A percentile compares a stretch with the other conserved stretches of the same genome.
Conservation (phyloP, 139 green algal species). For the Chloropicon primus region DNA sequence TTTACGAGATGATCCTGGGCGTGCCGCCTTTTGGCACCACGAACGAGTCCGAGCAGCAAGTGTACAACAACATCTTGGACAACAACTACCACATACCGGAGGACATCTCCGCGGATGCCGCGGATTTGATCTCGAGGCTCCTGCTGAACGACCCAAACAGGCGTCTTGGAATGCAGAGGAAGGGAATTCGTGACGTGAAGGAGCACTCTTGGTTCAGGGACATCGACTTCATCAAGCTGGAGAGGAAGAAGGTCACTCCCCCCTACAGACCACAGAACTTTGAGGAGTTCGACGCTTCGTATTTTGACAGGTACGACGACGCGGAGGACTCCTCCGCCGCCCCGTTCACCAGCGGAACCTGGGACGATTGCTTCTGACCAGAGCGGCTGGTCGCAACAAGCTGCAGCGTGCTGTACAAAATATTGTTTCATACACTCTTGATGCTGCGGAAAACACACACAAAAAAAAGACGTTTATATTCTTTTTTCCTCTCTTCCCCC, state of each 20-base stretch:
- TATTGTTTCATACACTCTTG: too few species aligned
- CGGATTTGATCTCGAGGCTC: slow-evolving; percentile 62
- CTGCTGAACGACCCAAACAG: slow-evolving; percentile 17
- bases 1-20: slow-evolving; percentile 68
- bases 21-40: slow-evolving; percentile 62
- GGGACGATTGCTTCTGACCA: background rate
- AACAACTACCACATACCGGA: slow-evolving; percentile 56
- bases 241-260: background rate
- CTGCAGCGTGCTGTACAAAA: too few species aligned
- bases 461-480: too few species aligned
- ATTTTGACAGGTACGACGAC: background rate
- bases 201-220: background rate
- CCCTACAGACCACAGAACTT: background rate
- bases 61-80: slow-evolving; percentile 49
- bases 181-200: background rate
- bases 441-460: too few species aligned
- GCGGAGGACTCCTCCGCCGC: background rate
- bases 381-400: too few species aligned
- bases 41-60: slow-evolving; percentile 53
- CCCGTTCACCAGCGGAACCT: background rate
- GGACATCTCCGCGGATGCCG: slow-evolving; percentile 46
- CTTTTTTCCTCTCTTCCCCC: too few species aligned
- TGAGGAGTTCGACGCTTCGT: background rate
- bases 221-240: background rate
- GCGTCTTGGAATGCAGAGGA: background rate